These are phyloP conservation scores for Chlorophyllum brunneum DNA, from an alignment of 768 basidiomycete genomes.

Conservation along the genomic window DNA sequence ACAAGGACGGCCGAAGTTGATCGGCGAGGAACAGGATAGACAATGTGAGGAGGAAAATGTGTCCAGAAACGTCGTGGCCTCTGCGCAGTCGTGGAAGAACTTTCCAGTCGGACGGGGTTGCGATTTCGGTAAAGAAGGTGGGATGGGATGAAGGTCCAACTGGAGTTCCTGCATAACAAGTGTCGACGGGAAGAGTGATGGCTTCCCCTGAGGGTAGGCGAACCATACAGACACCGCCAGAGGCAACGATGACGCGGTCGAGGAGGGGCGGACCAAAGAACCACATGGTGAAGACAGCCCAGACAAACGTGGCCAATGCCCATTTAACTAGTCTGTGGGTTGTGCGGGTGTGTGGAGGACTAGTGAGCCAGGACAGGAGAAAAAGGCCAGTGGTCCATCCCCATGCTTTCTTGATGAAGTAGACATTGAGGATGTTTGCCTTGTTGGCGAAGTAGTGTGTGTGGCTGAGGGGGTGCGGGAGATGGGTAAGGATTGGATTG, in stretches of 20 bases:
- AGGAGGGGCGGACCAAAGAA: constrained; percentile 84
- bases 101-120: constrained; percentile 39
- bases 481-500: constrained; percentile 61
- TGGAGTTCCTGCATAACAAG: constrained; percentile 47
- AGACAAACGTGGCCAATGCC: constrained; percentile 55
- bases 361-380: constrained; percentile 53
- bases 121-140: constrained; percentile 43
- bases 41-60: constrained; percentile 86
- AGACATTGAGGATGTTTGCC: constrained; percentile 73
- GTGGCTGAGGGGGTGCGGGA: constrained; percentile 61
- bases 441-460: constrained; percentile 79
- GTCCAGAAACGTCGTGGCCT: constrained; percentile 94
- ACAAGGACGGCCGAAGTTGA: constrained; percentile 59
- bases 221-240: constrained; percentile 79
- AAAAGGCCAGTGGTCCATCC: constrained; percentile 81
- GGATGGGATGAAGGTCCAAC: constrained; percentile 64
- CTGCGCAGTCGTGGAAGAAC: constrained; percentile 59
- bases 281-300: constrained; percentile 79
- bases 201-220: constrained; percentile 51
- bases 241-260: constrained; percentile 57
- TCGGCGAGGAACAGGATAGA: constrained; percentile 73
- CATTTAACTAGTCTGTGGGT: constrained; percentile 47
- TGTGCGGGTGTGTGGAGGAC: constrained; percentile 41
- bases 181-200: constrained; percentile 50
- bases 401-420: constrained; percentile 91